phyloP scores from a whole-genome alignment of 1,284 basidiomycete genomes.

The Athelia sp. region DNA sequence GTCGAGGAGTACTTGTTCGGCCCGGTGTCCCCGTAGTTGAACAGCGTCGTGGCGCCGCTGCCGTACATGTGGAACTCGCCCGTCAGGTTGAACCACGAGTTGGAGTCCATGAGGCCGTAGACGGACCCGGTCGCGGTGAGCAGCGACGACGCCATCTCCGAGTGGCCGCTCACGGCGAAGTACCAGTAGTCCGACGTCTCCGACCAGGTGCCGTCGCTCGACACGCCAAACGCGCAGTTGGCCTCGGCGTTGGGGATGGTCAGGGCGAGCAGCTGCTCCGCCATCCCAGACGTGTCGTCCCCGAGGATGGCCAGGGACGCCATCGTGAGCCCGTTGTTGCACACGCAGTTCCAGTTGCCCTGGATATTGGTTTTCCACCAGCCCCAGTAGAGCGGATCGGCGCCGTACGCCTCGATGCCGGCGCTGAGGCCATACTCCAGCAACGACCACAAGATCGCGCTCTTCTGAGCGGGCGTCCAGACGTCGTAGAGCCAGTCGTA shows the following conservation, averaged over 20 bases:
- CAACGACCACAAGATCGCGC: constrained; percentile 69
- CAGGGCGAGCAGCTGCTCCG: constrained; percentile 60
- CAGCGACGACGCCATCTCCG: constrained; percentile 87
- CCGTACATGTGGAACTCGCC: constrained; percentile 91
- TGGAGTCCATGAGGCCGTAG: constrained; percentile 67
- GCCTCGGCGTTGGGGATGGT: constrained; percentile 72
- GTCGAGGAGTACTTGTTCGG: constrained; percentile 92
- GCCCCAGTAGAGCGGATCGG: constrained; percentile 36
- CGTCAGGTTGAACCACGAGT: constrained; percentile 71
- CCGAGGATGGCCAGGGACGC: constrained; percentile 88
- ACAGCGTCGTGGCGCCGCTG: constrained; percentile 80
- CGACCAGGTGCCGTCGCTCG: constrained; percentile 86
- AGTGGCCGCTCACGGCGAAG: constrained; percentile 88
- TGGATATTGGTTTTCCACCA: constrained; percentile 45
- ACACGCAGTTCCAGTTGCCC: constrained; percentile 98
- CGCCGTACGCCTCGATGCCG: constrained; percentile 51
- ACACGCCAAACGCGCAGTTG: constrained; percentile 71
- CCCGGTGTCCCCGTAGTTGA: constrained; percentile 91
- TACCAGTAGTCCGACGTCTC: constrained; percentile 98
- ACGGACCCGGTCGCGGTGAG: constrained; percentile 83
- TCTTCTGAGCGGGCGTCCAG: constrained; percentile 75
- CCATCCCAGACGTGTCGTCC: too few relatives aligned
- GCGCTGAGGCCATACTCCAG: constrained; percentile 73
- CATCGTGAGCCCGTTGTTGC: constrained; percentile 87
- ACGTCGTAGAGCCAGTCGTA: constrained; percentile 95